Evolutionary conservation across 169 alveolate species (phyloP), one percentile per base, ranked within the genome.

Genomic region (Plasmodium falciparum): DNA sequence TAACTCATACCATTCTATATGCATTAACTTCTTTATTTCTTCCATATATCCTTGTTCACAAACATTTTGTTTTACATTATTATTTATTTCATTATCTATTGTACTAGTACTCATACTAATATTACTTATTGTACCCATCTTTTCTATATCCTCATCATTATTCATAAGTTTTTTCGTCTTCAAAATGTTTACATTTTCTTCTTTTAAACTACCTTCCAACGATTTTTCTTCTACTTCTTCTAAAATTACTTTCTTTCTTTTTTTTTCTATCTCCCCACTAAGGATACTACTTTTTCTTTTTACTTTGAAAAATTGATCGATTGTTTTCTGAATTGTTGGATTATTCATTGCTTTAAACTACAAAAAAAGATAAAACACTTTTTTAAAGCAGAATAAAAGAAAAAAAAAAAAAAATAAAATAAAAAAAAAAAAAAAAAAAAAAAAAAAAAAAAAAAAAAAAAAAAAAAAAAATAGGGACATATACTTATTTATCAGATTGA

Each of bases 1-100:
- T 4, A 69, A 80, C 22, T 92, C 95, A 74, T 78, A 94, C 97
- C 97, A 92, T 62, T 92, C 86, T 15, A 71, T 49, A 59, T 93
- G 93, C 90, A 90, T 74, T 74, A 78, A 76, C 20, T 73, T 75
- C 29, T 52, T 66, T 83, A 83, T 83, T 58, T 83, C 91, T 4
- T 83, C 91, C 20, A 73, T 72, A 50, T 83, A 83, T 15, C 61
- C 33, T 20, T 13, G 15, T 20, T 59, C 65, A n/a, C 54, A 29
- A 8, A 39, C 11, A 9, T 56, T 52, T 63, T 61, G 6, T 17
- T 56, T 52, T 63, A 47, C 67, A 22, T 15, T 33, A n/a, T 26
- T 43, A 5, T 59, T 62, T 26, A 5, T 45, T 67, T 52, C 72
- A 8, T 43, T 63, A 39, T 39, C 88, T 13, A 33, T 17, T 8